Conservation (phyloP, 192 early-diverging fungal species). For the Glomus cerebriforme region DNA sequence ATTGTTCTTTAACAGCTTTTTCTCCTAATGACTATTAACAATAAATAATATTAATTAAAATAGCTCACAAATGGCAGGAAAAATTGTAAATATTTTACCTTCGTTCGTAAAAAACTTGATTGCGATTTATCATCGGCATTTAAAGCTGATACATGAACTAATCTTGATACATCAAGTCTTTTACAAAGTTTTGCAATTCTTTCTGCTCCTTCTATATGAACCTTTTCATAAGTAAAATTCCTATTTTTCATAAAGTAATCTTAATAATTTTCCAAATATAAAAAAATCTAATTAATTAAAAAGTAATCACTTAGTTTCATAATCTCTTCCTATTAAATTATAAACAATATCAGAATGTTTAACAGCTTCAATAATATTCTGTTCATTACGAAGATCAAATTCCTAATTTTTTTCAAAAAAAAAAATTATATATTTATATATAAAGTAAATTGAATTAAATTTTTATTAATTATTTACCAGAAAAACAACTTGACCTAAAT, state of each 20-base stretch:
- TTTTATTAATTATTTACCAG: constrained; percentile 49
- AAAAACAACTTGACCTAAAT: constrained; percentile 91
- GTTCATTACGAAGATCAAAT: constrained; percentile 88
- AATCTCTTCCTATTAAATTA: constrained; percentile 92
- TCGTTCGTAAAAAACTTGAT: constrained; percentile 80
- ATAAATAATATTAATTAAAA: not conserved
- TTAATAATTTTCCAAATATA: not conserved
- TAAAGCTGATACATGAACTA: constrained; percentile 90
- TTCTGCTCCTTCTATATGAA: constrained; percentile 84
- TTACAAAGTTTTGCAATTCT: constrained; percentile 75
- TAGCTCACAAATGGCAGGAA: not conserved
- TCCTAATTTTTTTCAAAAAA: constrained; percentile 60
- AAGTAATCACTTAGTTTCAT: constrained; percentile 77
- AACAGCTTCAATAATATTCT: constrained; percentile 78
- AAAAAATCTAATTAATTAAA: not conserved
- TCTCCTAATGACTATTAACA: constrained; percentile 80
- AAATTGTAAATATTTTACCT: constrained; percentile 56
- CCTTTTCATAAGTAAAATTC: constrained; percentile 86
- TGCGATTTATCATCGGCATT: constrained; percentile 74
- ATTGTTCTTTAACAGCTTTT: constrained; percentile 81
- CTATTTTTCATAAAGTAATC: constrained; percentile 39
- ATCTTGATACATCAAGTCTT: constrained; percentile 79
- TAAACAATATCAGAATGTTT: constrained; percentile 95
- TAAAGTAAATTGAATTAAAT: not conserved
- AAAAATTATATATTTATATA: not conserved